phyloP scores from a whole-genome alignment of 1,284 basidiomycete genomes.

The Tilletiaria anomala region DNA sequence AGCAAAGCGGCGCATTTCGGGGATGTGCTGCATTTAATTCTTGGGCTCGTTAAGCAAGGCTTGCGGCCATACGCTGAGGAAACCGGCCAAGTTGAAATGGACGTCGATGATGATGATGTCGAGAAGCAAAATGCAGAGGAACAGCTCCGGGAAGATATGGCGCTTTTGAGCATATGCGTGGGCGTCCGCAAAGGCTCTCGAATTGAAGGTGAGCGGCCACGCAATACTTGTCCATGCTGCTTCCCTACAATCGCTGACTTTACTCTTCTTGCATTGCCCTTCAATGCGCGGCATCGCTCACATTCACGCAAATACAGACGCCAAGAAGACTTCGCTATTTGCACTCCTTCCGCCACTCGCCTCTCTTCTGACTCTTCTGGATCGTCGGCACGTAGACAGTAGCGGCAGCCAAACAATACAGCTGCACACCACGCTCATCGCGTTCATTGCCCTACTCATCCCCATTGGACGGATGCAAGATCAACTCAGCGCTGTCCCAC shows the following conservation, averaged over 20 bases:
- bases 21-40: conserved; percentile 15
- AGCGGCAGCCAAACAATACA: neutral
- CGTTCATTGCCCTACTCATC: conserved; percentile 16
- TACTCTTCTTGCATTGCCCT: neutral
- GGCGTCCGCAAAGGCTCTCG: conserved; percentile 33
- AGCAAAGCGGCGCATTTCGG: conserved; percentile 17
- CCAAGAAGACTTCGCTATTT: conserved; percentile 18
- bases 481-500: conserved; percentile 24
- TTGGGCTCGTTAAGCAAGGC: conserved; percentile 9
- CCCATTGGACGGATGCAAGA: conserved; percentile 33
- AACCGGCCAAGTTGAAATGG: too few relatives aligned
- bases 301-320: too few relatives aligned
- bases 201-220: conserved; percentile 9
- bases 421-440: conserved; percentile 11
- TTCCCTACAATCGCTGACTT: neutral
- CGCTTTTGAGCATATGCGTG: conserved; percentile 21
- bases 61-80: neutral
- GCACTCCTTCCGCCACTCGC: conserved; percentile 12
- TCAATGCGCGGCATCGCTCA: too few relatives aligned
- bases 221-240: neutral
- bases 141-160: conserved; percentile 10
- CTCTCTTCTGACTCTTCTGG: neutral
- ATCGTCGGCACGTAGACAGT: neutral
- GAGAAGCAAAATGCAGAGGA: neutral
- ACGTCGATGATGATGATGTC: neutral